Conservation (phyloP, 805 yeast genomes). For the Candida yuanshanica region DNA sequence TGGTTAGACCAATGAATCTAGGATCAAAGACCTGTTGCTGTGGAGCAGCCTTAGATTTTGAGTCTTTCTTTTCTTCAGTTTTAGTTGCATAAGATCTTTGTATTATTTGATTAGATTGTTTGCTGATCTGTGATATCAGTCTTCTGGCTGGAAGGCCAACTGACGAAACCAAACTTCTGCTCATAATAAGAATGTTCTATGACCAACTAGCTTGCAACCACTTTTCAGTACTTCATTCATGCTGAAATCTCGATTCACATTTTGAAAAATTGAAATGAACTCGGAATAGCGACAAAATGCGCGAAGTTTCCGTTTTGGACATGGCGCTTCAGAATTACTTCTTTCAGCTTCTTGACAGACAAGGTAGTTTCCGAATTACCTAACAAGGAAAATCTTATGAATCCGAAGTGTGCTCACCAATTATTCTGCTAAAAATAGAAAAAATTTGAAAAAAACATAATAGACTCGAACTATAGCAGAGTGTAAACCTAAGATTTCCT, state of each 20-base stretch:
- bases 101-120: neutral
- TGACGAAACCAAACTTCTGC: neutral
- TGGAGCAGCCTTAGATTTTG: constrained; percentile 8
- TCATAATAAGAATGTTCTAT: neutral
- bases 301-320: too few relatives aligned
- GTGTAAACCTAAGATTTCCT: too few relatives aligned
- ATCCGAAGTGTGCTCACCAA: neutral
- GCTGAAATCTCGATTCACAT: too few relatives aligned
- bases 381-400: neutral
- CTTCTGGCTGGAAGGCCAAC: neutral
- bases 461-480: too few relatives aligned
- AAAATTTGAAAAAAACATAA: neutral
- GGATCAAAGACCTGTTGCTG: constrained; percentile 30
- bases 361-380: too few relatives aligned
- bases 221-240: too few relatives aligned
- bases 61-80: constrained; percentile 7
- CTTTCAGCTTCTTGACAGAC: too few relatives aligned
- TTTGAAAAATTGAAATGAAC: neutral
- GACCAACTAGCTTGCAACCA: too few relatives aligned
- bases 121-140: neutral
- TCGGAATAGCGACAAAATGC: too few relatives aligned
- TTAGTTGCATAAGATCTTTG: constrained; percentile 3
- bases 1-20: constrained; percentile 35
- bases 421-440: neutral
- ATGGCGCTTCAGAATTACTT: too few relatives aligned